Conservation (phyloP, 164 flowering plant species). For the Nymphaea colorata region DNA sequence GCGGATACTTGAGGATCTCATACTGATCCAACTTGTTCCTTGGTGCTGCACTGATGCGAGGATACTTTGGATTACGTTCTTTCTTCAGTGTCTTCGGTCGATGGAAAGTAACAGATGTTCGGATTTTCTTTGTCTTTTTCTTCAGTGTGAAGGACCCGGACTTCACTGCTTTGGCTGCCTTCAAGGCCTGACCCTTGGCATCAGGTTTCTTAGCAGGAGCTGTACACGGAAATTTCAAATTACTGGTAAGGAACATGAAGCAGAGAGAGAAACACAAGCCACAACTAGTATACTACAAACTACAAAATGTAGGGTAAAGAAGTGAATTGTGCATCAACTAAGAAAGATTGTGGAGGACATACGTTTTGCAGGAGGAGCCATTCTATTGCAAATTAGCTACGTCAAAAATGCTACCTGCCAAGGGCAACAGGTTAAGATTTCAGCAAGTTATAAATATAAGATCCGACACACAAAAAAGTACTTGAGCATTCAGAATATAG, state of each 20-base stretch:
- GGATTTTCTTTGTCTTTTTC: slow-evolving; percentile 12
- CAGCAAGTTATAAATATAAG: too few species aligned
- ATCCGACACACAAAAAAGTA: too few species aligned
- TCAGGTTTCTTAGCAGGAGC: slow-evolving; percentile 12
- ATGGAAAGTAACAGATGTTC: slow-evolving; percentile 11
- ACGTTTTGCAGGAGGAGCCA: not conserved
- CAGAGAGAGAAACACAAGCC: not conserved
- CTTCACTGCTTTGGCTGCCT: slow-evolving; percentile 19
- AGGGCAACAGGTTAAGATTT: too few species aligned
- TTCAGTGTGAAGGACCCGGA: slow-evolving; percentile 14
- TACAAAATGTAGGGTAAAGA: too few species aligned
- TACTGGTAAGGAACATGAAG: not conserved
- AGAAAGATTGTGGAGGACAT: not conserved
- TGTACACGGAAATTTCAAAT: not conserved
- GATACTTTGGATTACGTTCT: slow-evolving; percentile 13
- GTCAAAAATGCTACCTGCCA: too few species aligned
- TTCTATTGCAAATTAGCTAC: too few species aligned
- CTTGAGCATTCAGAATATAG: too few species aligned
- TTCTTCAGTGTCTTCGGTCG: slow-evolving; percentile 14
- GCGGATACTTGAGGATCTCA: slow-evolving; percentile 20
- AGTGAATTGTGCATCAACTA: too few species aligned
- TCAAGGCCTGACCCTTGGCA: slow-evolving; percentile 16
- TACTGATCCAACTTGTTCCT: slow-evolving; percentile 19
- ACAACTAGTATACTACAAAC: too few species aligned
- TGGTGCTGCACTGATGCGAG: slow-evolving; percentile 18